Base-by-base conservation (phyloP, 164 flowering plant genomes). In the Santalum album region DNA sequence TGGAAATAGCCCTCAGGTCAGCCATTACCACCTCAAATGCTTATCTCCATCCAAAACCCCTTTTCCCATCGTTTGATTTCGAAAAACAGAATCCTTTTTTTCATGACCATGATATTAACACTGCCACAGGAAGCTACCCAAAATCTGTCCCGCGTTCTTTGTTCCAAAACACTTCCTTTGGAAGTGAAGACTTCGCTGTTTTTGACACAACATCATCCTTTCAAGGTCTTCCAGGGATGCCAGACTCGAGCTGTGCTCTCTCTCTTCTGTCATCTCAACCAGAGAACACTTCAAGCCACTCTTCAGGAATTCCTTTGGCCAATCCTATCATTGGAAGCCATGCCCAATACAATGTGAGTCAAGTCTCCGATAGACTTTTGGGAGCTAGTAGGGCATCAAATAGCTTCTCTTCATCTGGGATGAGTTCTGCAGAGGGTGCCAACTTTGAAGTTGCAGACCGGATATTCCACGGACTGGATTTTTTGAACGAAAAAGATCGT, bases 241-340 rank as follows among this genome's bases (percentile, higher is more conserved):
- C 49, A 1, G 25, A 22, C 24, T 45, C 49, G 9, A 10, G 25
- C 55, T 61, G 77, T 79, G 88, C 80, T 82, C 84, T 74, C 88
- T 79, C 88, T 82, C 84, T 82, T 79, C 85, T 80, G 85, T 82
- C 89, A 78, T 64, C 77, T 61, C 81, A 74, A 56, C 64, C 83
- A 54, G 74, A 60, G 25, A 74, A 67, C 55, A 67, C 74, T 12
- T 60, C 78, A 49, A 66, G 57, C 56, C 70, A 64, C 53, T 67
- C 69, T 0, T 67, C 80, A 10, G 77, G 64, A 56, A 67, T 70
- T 54, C 68, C 75, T 35, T 53, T 71, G 51, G 64, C 68, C 34
- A 57, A 44, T 16, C 63, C 78, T 12, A 55, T 64, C 50, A 45
- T 65, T 12, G 20, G 62, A 14, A 59, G 49, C 55, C 54, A 57